A percentile compares a stretch with the other conserved stretches of the same genome.
These are phyloP conservation scores for Mucor mucedo DNA, from an alignment of 371 early-diverging fungal species.

Conservation along the genomic window DNA sequence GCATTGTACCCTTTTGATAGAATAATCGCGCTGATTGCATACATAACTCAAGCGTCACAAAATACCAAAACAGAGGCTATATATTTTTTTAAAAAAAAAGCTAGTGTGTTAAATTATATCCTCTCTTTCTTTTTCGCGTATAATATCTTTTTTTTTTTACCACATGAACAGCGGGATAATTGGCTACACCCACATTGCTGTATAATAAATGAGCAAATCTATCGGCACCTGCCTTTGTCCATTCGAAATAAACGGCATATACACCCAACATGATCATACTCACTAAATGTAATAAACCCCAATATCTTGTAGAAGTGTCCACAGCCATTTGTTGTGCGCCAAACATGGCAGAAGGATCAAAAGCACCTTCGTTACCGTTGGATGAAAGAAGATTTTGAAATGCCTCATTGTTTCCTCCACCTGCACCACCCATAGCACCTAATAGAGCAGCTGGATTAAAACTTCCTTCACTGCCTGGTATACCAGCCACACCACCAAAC, in stretches of 20 bases:
- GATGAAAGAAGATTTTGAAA: constrained; percentile 1
- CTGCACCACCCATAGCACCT: neutral
- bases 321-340: constrained; percentile 14
- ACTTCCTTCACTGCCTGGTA: constrained; percentile 14
- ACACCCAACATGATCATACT: constrained; percentile 52
- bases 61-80: constrained; percentile 71
- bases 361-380: constrained; percentile 15
- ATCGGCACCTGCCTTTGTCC: constrained; percentile 40
- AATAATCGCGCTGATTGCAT: constrained; percentile 60
- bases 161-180: constrained; percentile 33
- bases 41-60: constrained; percentile 58
- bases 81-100: neutral
- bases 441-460: constrained; percentile 22
- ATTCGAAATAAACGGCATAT: constrained; percentile 56
- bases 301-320: constrained; percentile 33
- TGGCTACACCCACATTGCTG: constrained; percentile 1
- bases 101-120: neutral
- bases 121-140: neutral
- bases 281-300: constrained; percentile 59
- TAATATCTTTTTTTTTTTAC: constrained; percentile 20
- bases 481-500: constrained; percentile 26
- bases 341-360: constrained; percentile 19
- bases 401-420: neutral
- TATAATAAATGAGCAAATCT: constrained; percentile 44
- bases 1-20: constrained; percentile 54